Evolutionary conservation across 768 basidiomycete species (phyloP).

Genomic region (Auriculariales sp.): DNA sequence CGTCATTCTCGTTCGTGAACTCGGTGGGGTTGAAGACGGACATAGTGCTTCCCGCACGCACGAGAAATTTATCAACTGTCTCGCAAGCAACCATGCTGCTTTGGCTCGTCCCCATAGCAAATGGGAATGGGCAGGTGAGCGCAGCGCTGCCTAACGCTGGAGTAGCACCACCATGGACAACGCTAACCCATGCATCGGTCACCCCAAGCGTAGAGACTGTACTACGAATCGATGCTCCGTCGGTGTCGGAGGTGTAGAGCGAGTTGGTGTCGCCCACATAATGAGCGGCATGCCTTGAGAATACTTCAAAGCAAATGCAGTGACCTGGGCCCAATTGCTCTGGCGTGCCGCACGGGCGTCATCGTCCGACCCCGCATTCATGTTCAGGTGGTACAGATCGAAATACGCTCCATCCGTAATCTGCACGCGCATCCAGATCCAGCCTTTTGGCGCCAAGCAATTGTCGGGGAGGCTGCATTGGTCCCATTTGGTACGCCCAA

Average conservation of each 20-base stretch:
- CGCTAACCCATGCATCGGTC: slow-evolving; percentile 20
- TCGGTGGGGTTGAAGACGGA: slow-evolving; percentile 13
- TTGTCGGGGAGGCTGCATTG: slow-evolving; percentile 20
- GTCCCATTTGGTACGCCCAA: slow-evolving; percentile 18
- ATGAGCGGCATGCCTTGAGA: slow-evolving; percentile 21
- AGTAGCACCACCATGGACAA: slow-evolving; percentile 12
- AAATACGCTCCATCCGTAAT: slow-evolving; percentile 20
- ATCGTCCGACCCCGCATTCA: slow-evolving; percentile 21
- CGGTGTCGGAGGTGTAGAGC: slow-evolving; percentile 18
- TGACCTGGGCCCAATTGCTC: slow-evolving; percentile 22
- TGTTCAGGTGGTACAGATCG: slow-evolving; percentile 25
- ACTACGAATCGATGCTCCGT: slow-evolving; percentile 12
- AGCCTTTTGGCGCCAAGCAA: slow-evolving; percentile 26
- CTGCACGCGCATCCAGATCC: slow-evolving; percentile 21
- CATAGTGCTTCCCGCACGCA: slow-evolving; percentile 13
- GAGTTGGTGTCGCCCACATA: slow-evolving; percentile 24
- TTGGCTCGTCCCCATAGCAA: too few species aligned
- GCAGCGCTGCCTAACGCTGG: slow-evolving; percentile 16
- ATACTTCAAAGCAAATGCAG: slow-evolving; percentile 14
- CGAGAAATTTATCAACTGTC: slow-evolving; percentile 23
- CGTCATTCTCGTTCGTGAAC: slow-evolving; percentile 19
- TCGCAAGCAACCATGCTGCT: slow-evolving; percentile 20
- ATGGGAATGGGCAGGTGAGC: slow-evolving; percentile 18
- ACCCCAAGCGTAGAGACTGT: slow-evolving; percentile 13
- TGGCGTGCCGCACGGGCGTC: slow-evolving; percentile 19